Evolutionary conservation across 164 flowering plant species (phyloP).

Genomic region (Vitis vinifera): ASM3070453v1 NC_081808.1:19436501-19437000

Average conservation of each 20-base stretch:
- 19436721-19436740: slow-evolving; percentile 46
- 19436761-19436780: neutral
- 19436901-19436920: no score
- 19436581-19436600: slow-evolving; percentile 83
- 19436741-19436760: slow-evolving; percentile 15
- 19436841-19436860: neutral
- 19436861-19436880: neutral
- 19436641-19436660: slow-evolving; percentile 35
- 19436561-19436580: slow-evolving; percentile 65
- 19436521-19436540: no score
- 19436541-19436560: slow-evolving; percentile 8
- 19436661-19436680: slow-evolving; percentile 16
- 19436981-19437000: no score
- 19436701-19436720: slow-evolving; percentile 29
- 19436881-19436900: neutral
- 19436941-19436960: no score
- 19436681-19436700: slow-evolving; percentile 31
- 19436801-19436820: no score
- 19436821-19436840: neutral
- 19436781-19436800: neutral
- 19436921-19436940: no score
- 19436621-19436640: slow-evolving; percentile 41
- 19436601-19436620: slow-evolving; percentile 89
- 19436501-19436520: no score
- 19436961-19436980: no score